Conservation (phyloP, 495 filamentous ascomycete genomes). For the Ramalina peruviana region DNA sequence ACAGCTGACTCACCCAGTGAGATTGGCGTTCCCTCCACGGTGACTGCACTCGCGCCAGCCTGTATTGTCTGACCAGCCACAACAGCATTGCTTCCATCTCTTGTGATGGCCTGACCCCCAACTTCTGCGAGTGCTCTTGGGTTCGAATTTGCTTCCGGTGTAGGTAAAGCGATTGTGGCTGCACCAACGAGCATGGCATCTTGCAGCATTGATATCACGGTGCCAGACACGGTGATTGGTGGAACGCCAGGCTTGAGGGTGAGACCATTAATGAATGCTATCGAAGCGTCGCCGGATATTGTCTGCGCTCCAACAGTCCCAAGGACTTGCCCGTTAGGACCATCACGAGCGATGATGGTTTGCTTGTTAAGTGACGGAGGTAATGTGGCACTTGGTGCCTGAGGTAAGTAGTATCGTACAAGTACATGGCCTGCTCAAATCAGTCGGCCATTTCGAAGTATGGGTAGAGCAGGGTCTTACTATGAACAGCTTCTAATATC, state of each 20-base stretch:
- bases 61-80: background rate
- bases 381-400: too few relatives aligned
- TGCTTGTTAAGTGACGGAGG: too few relatives aligned
- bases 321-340: background rate
- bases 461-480: too few relatives aligned
- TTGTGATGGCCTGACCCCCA: background rate
- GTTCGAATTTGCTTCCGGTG: background rate
- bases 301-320: background rate
- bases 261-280: slow-evolving; percentile 5
- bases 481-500: too few relatives aligned
- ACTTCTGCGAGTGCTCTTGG: background rate
- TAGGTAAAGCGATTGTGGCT: background rate
- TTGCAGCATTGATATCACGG: slow-evolving; percentile 4
- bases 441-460: too few relatives aligned
- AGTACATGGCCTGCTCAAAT: too few relatives aligned
- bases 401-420: too few relatives aligned
- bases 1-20: background rate
- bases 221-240: slow-evolving; percentile 12
- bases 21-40: background rate
- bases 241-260: slow-evolving; percentile 13
- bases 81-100: background rate
- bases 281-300: background rate
- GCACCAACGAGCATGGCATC: slow-evolving; percentile 1
- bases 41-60: background rate
- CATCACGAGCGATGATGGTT: background rate